Evolutionary conservation across 1,139 yeast species (phyloP).

Genomic region (Meyerozyma sp.): DNA sequence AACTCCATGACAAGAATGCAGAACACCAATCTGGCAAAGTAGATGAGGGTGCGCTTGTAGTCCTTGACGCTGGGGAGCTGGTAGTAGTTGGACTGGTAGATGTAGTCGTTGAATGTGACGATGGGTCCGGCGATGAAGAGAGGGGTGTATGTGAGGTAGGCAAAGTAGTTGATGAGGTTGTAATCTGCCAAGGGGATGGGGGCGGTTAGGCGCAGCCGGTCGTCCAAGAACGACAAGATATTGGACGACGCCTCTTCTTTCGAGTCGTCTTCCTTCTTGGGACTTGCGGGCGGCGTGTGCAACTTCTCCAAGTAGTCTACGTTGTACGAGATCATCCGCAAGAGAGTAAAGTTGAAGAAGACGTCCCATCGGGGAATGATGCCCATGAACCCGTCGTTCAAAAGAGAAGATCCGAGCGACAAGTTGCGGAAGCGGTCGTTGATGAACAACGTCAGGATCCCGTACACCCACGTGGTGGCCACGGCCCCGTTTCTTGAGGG

Average conservation of each 20-base stretch:
- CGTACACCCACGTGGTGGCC: constrained; percentile 65
- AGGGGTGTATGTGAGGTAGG: constrained; percentile 82
- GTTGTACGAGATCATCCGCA: constrained; percentile 79
- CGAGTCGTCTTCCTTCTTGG: constrained; percentile 18
- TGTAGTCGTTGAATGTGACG: constrained; percentile 83
- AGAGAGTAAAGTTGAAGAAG: constrained; percentile 80
- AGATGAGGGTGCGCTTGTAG: constrained; percentile 47
- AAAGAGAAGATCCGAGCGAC: constrained; percentile 44
- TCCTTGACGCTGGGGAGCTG: constrained; percentile 46
- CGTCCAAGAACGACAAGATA: constrained; percentile 30
- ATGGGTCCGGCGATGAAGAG: constrained; percentile 94
- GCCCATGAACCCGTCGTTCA: constrained; percentile 64
- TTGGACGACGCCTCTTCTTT: constrained; percentile 4
- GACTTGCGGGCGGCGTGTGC: neutral
- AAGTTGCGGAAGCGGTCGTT: constrained; percentile 63
- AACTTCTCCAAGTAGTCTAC: constrained; percentile 58
- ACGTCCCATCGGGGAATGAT: constrained; percentile 93
- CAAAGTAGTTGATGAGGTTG: constrained; percentile 55
- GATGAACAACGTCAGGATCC: constrained; percentile 66
- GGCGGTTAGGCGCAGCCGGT: constrained; percentile 62
- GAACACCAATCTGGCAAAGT: constrained; percentile 62
- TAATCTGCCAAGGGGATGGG: constrained; percentile 62
- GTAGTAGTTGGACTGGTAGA: constrained; percentile 58
- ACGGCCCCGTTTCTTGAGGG: constrained; percentile 26
- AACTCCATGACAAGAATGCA: constrained; percentile 87